phyloP scores from a whole-genome alignment of 129 eudicot species.

The Helianthus tuberosus region DNA sequence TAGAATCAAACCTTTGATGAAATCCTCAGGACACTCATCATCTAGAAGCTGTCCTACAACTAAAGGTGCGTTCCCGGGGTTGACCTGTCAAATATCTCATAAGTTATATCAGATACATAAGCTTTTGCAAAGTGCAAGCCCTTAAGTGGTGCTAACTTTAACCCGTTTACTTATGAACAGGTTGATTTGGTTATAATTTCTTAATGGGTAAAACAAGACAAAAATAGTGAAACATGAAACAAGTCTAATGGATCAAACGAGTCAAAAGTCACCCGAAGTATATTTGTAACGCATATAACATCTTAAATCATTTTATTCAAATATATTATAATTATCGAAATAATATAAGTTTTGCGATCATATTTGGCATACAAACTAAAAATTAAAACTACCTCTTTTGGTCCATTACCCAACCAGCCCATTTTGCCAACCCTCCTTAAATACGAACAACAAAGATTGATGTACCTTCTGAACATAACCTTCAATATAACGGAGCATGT shows the following conservation, averaged over 20 bases:
- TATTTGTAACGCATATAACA: neutral
- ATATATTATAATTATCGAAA: neutral
- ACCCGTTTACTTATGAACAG: conserved; percentile 1
- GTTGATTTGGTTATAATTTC: neutral
- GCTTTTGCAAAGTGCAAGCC: neutral
- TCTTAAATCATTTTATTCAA: neutral
- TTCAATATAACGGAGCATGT: conserved; percentile 99
- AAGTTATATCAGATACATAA: conserved; percentile 7
- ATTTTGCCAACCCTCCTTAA: neutral
- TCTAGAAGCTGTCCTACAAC: conserved; percentile 97
- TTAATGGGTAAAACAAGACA: neutral
- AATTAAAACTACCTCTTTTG: neutral
- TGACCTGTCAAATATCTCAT: conserved; percentile 55
- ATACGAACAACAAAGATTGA: conserved; percentile 12
- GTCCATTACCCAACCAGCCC: neutral
- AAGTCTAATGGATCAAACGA: neutral
- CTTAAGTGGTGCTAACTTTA: neutral
- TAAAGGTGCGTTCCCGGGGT: conserved; percentile 96
- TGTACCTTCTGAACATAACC: conserved; percentile 98
- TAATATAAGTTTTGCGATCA: neutral
- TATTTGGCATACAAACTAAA: neutral
- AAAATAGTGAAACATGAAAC: neutral
- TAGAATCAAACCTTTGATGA: conserved; percentile 88
- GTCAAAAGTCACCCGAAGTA: neutral
- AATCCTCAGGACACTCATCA: conserved; percentile 99